These are phyloP conservation scores for Boechera divaricarpa DNA, from an alignment of 345 rosid genomes.

Conservation along the genomic window DNA sequence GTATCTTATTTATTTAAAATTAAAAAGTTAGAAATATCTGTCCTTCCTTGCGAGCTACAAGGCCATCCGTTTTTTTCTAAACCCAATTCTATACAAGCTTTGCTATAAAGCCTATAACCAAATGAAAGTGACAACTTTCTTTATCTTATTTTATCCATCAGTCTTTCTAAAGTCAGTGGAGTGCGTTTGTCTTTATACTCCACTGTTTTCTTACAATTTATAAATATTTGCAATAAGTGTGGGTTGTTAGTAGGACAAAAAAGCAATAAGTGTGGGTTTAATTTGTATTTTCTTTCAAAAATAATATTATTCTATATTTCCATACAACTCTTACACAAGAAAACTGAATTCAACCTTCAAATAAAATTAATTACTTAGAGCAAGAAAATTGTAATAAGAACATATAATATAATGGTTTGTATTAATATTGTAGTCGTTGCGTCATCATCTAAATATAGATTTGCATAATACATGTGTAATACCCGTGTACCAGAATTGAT, in stretches of 20 bases:
- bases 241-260: too few species aligned
- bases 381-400: not conserved
- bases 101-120: constrained; percentile 7
- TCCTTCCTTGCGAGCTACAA: not conserved
- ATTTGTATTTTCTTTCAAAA: not conserved
- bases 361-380: not conserved
- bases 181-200: constrained; percentile 14
- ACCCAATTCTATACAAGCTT: not conserved
- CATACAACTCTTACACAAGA: not conserved
- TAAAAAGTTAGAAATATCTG: not conserved
- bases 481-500: too few species aligned
- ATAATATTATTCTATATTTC: not conserved
- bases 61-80: not conserved
- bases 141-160: constrained; percentile 5
- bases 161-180: constrained; percentile 15
- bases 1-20: not conserved
- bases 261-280: not conserved
- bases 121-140: constrained; percentile 18
- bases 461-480: not conserved
- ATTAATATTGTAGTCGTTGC: too few species aligned
- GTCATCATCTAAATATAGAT: too few species aligned
- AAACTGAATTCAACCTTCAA: not conserved
- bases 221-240: not conserved
- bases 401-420: not conserved
- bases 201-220: not conserved